Base-by-base conservation (phyloP, 106 monocot genomes). In the Apostasia ramifera region DNA sequence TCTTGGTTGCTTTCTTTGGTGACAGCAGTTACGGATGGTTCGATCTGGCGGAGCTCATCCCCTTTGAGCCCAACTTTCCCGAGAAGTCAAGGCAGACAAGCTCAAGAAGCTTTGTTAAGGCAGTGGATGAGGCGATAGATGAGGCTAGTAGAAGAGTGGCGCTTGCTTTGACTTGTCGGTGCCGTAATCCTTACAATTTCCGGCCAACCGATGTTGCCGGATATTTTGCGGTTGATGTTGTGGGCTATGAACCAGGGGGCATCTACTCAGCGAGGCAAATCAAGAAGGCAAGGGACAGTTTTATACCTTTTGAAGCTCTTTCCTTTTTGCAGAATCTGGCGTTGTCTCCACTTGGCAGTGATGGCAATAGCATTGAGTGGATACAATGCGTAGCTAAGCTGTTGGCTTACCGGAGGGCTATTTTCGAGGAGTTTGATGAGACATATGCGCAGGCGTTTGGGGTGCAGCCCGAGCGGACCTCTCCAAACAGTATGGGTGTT, bases 11-110 rank as follows among this genome's bases (percentile, higher is more conserved):
- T 3, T 98, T 98, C 77, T 98, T 98, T 44, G 98, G 93, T 3
- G 98, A 98, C 59, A 83, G 81, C 71, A 98, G 93, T 74, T 98
- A 98, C 11, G 98, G 98, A 0, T 98, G 98, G 98, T 98, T 98
- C 71, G 85, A 93, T 60, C 87, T 85, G 0, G 61, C 79, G 2
- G 93, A 98, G 70, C 80, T 98, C 53, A 49, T 88, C 44, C 98
- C 87, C 5, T 98, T 87, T 66, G 82, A 73, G 4, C 78, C 85
- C 4, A 55, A 77, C 54, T 98, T 79, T 63, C 39, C 69, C 0
- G 98, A 98, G 67, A 85, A 88, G 56, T 85, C 87, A 0, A 70
- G 13, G 57, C 90, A 90, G 66, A 86, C 81, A 1, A 76, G 44
- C 6, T 69, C 74, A 2, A 55, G 77, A 40, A 79, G 42, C 61